These are phyloP conservation scores for Plenodomus tracheiphilus DNA, from an alignment of 2,329 filamentous ascomycete genomes.

Conservation along the genomic window DNA sequence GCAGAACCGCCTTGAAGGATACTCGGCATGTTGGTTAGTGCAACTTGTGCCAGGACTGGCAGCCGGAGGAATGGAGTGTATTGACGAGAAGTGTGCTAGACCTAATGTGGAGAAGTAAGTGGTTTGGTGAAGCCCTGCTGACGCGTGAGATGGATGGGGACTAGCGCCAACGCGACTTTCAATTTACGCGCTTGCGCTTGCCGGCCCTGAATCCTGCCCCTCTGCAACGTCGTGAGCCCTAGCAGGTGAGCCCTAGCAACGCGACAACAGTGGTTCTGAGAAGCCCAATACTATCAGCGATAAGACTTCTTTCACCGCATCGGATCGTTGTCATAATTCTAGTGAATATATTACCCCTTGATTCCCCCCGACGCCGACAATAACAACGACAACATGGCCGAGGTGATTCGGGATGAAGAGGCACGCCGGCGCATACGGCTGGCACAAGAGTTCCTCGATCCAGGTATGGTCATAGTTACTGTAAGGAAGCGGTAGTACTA, in stretches of 20 bases:
- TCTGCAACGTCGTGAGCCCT: slow-evolving; percentile 12
- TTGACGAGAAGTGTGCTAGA: slow-evolving; percentile 9
- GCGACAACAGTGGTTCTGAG: slow-evolving; percentile 3
- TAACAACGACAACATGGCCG: slow-evolving; percentile 26
- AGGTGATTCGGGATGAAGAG: slow-evolving; percentile 74
- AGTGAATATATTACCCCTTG: not conserved
- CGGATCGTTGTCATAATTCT: not conserved
- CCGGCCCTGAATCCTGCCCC: slow-evolving; percentile 19
- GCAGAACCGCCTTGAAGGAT: too few species aligned
- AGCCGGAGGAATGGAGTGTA: too few species aligned
- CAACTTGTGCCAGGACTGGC: too few species aligned
- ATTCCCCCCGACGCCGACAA: not conserved
- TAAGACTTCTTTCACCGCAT: slow-evolving; percentile 1
- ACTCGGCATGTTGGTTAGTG: too few species aligned
- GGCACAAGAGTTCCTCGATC: slow-evolving; percentile 92
- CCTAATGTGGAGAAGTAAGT: slow-evolving; percentile 23
- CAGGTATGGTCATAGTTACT: slow-evolving; percentile 63
- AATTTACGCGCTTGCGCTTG: slow-evolving; percentile 17
- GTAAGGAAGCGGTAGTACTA: slow-evolving; percentile 9
- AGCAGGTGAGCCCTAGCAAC: slow-evolving; percentile 6
- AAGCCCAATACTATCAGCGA: slow-evolving; percentile 11
- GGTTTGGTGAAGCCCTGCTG: slow-evolving; percentile 1
- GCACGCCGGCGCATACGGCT: slow-evolving; percentile 80
- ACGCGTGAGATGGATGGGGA: slow-evolving; percentile 19
- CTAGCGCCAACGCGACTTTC: slow-evolving; percentile 16